Base-by-base conservation (phyloP, 2,329 filamentous ascomycete genomes). In the Ascochyta clinopodiicola region DNA sequence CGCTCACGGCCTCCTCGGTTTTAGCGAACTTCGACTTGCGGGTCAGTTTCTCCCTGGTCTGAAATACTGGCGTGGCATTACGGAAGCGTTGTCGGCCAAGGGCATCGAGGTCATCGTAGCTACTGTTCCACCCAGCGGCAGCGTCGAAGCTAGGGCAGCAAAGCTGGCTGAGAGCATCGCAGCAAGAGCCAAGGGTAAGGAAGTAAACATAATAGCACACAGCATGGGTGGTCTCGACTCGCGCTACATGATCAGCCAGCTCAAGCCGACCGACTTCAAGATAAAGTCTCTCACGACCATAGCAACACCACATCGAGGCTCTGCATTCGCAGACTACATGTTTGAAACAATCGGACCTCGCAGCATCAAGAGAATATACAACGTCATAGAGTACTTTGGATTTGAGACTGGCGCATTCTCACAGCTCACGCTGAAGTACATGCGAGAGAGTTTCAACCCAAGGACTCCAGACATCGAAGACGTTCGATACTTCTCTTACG, bases 281-380 rank as follows among this genome's bases (percentile, higher is more conserved):
- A 90, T 96, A 56, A 81, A 92, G 34, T 87, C 85, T 0, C 71
- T 88, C 61, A 88, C 86, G 0, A 88, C 86, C 0, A 82, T 88
- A 53, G 84, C 85, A 2, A 84, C 83, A 13, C 86, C 86, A 1
- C 86, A 88, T 74, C 74, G 81, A 73, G 84, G 85, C 4, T 86
- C 84, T 24, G 80, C 84, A 6, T 84, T 87, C 59, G 86, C 86
- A 37, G 86, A 88, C 69, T 85, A 85, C 69, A 76, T 86, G 55
- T 81, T 88, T 63, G 77, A 84, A 5, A 79, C 79, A 36, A 84
- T 88, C 51, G 84, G 84, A 34, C 77, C 81, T 84, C 78, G 79
- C 34, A 80, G 80, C 19, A 72, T 86, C 2, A 80, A 83, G 8
- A 80, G 80, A 36, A 70, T 86, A 31, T 87, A 86, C 72, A 80